A percentile compares a stretch with the other conserved stretches of the same genome.
Conservation (phyloP, 495 filamentous ascomycete genomes). For the Endocarpon pusillum region DNA sequence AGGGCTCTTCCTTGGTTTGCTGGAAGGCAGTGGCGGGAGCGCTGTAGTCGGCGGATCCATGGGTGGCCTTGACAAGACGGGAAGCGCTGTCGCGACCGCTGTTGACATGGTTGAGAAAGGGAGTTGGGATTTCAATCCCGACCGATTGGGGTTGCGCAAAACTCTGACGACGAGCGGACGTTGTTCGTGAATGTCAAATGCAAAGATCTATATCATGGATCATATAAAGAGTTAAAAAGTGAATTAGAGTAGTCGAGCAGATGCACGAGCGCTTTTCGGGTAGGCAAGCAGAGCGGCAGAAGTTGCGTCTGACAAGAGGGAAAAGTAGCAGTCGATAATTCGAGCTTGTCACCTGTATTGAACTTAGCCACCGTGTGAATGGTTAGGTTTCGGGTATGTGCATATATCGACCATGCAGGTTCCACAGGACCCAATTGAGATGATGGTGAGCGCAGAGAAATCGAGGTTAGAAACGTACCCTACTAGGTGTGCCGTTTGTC, state of each 20-base stretch:
- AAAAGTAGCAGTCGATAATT: too few species aligned
- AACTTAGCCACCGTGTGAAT: too few species aligned
- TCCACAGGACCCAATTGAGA: conserved; percentile 12
- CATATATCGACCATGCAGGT: conserved; percentile 10
- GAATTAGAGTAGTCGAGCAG: too few species aligned
- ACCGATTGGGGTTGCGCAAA: conserved; percentile 2
- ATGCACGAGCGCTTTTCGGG: conserved; percentile 5
- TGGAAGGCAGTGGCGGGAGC: conserved; percentile 50
- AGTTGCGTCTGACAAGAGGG: too few species aligned
- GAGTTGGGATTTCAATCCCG: neutral
- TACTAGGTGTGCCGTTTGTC: too few species aligned
- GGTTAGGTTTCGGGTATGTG: conserved; percentile 10
- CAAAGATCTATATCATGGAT: too few species aligned
- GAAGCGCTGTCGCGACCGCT: conserved; percentile 41
- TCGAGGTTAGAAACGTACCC: too few species aligned
- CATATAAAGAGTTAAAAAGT: too few species aligned
- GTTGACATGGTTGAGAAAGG: conserved; percentile 19
- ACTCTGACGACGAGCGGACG: too few species aligned
- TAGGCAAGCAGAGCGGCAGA: conserved; percentile 5
- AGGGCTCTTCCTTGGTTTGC: conserved; percentile 53
- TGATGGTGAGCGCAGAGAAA: conserved; percentile 3
- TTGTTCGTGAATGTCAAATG: too few species aligned
- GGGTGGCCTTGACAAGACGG: conserved; percentile 43
- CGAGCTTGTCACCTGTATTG: too few species aligned
- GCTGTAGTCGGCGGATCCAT: conserved; percentile 46